A percentile compares a stretch with the other conserved stretches of the same genome.
Evolutionary conservation across 192 early-diverging fungal species (phyloP).

Genomic region (Linnemannia exigua): DNA sequence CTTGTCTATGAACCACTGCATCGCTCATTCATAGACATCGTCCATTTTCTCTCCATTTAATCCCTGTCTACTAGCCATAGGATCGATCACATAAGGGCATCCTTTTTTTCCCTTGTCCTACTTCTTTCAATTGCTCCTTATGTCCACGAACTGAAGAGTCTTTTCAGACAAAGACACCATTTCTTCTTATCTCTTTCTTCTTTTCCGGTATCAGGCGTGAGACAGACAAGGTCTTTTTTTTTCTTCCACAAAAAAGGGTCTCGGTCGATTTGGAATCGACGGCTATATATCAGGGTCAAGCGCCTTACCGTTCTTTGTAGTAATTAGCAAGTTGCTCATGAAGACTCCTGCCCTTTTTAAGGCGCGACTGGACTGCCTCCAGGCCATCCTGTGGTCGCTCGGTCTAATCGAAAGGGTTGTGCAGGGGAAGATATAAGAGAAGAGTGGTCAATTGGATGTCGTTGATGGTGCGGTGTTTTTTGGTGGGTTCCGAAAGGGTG

Average conservation of each 20-base stretch:
- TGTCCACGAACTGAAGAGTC: neutral
- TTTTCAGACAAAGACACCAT: neutral
- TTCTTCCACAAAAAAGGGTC: neutral
- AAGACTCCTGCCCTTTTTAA: conserved; percentile 58
- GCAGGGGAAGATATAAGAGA: neutral
- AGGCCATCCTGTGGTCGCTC: conserved; percentile 65
- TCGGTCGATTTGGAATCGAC: neutral
- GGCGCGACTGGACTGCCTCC: conserved; percentile 61
- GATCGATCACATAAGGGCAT: too few species aligned
- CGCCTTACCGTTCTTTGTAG: conserved; percentile 66
- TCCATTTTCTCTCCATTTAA: too few species aligned
- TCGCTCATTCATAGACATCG: too few species aligned
- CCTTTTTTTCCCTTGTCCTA: too few species aligned
- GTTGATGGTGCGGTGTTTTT: neutral
- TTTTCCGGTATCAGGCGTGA: neutral
- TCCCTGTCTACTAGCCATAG: too few species aligned
- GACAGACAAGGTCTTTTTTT: neutral
- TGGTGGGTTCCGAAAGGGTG: neutral
- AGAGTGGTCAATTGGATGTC: neutral
- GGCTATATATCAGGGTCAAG: neutral
- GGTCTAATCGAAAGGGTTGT: conserved; percentile 31
- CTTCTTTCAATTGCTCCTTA: neutral
- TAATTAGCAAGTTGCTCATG: conserved; percentile 70
- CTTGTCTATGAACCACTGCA: too few species aligned
- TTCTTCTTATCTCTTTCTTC: neutral